Evolutionary conservation across 805 yeast genomes (phyloP).

Genomic region (Saturnispora bothae): DNA sequence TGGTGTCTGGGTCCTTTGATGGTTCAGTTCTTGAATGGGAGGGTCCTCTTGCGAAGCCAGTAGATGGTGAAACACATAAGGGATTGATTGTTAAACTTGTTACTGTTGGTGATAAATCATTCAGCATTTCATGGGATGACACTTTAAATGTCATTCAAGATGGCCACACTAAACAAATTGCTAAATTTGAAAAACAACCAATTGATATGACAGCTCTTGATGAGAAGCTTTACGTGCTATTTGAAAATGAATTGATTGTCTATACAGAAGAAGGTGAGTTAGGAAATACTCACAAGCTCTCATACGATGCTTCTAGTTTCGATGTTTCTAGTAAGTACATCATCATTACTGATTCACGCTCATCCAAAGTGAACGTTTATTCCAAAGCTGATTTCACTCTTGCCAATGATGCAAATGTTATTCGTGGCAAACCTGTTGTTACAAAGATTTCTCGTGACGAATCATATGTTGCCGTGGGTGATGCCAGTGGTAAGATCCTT

Average conservation of each 20-base stretch:
- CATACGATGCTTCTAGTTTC: slow-evolving; percentile 35
- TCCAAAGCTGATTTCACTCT: slow-evolving; percentile 15
- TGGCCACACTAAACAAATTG: slow-evolving; percentile 14
- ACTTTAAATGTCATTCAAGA: slow-evolving; percentile 36
- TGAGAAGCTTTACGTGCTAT: slow-evolving; percentile 28
- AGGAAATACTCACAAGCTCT: slow-evolving; percentile 23
- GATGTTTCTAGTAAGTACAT: slow-evolving; percentile 33
- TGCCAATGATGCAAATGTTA: slow-evolving; percentile 26
- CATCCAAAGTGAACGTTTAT: slow-evolving; percentile 33
- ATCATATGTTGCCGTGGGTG: slow-evolving; percentile 71
- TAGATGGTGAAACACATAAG: slow-evolving; percentile 38
- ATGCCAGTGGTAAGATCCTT: slow-evolving; percentile 75
- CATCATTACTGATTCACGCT: slow-evolving; percentile 39
- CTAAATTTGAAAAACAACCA: slow-evolving; percentile 40
- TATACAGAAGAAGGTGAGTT: slow-evolving; percentile 26
- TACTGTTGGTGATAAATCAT: slow-evolving; percentile 21
- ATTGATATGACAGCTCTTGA: slow-evolving; percentile 29
- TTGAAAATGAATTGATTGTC: slow-evolving; percentile 32
- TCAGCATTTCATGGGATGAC: slow-evolving; percentile 73
- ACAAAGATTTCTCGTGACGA: slow-evolving; percentile 65
- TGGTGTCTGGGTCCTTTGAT: slow-evolving; percentile 67
- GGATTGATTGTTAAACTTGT: slow-evolving; percentile 48
- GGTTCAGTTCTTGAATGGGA: slow-evolving; percentile 64
- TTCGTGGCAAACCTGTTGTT: slow-evolving; percentile 53
- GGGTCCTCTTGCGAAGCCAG: slow-evolving; percentile 25